Percentiles rank a stretch among this genome's conserved stretches.
phyloP scores from a whole-genome alignment of 1,139 yeast species.

The Kurtzmaniella quercitrusa region DNA sequence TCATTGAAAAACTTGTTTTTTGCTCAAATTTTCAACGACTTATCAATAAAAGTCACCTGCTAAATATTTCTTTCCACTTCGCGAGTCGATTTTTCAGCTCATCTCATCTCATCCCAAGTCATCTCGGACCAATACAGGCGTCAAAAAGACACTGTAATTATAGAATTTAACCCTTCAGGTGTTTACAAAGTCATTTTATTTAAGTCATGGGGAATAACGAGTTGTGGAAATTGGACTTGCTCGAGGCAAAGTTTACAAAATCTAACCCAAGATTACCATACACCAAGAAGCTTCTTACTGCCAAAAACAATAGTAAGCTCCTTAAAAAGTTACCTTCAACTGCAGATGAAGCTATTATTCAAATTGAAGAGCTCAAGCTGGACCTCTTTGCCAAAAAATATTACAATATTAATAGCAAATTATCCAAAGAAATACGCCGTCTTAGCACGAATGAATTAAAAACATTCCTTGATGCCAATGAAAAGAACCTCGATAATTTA shows the following conservation, averaged over 20 bases:
- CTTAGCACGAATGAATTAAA: conserved; percentile 21
- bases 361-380: conserved; percentile 42
- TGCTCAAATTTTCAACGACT: neutral
- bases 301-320: conserved; percentile 44
- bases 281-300: conserved; percentile 47
- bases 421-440: conserved; percentile 32
- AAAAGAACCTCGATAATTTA: conserved; percentile 20
- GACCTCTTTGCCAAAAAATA: conserved; percentile 49
- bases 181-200: neutral
- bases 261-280: conserved; percentile 50
- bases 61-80: too few species aligned
- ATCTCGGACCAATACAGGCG: neutral
- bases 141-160: too few species aligned
- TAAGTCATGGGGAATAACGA: conserved; percentile 10
- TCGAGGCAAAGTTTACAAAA: conserved; percentile 44
- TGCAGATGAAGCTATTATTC: conserved; percentile 37
- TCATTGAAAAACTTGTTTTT: too few species aligned
- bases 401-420: conserved; percentile 42
- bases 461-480: conserved; percentile 16
- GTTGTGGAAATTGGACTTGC: conserved; percentile 49
- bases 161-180: too few species aligned
- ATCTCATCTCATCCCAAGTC: neutral
- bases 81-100: neutral
- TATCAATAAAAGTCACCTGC: neutral
- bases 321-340: conserved; percentile 38